Conservation (phyloP, 2,329 filamentous ascomycete species). For the Venturia oleaginea region DNA sequence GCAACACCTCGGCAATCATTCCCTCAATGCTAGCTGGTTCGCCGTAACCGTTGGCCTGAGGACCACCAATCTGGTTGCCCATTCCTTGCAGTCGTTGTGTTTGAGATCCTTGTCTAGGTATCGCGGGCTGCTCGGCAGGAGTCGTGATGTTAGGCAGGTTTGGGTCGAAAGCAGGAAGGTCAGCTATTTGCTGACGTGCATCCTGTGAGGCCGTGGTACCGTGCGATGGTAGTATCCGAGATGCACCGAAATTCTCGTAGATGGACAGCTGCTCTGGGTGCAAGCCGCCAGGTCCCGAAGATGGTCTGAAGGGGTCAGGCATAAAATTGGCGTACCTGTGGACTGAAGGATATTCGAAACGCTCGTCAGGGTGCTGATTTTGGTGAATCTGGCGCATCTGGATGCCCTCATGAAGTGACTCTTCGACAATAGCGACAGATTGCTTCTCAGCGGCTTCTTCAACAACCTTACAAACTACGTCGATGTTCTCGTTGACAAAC, state of each 20-base stretch:
- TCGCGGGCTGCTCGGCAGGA: constrained; percentile 51
- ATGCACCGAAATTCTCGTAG: constrained; percentile 76
- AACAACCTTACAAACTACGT: constrained; percentile 85
- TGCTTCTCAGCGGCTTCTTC: constrained; percentile 93
- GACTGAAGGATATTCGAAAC: constrained; percentile 72
- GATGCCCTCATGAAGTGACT: constrained; percentile 75
- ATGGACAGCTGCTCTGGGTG: constrained; percentile 91
- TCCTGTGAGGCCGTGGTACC: constrained; percentile 41
- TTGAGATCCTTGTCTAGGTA: constrained; percentile 49
- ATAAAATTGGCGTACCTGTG: constrained; percentile 92
- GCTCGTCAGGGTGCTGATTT: constrained; percentile 65
- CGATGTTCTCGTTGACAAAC: constrained; percentile 97
- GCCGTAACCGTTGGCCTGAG: constrained; percentile 52
- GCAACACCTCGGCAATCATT: constrained; percentile 49
- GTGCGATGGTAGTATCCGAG: constrained; percentile 41
- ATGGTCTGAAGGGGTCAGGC: constrained; percentile 72
- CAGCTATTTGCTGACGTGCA: constrained; percentile 50
- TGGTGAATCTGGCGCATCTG: constrained; percentile 70
- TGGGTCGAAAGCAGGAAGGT: constrained; percentile 49
- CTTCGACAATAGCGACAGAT: constrained; percentile 88
- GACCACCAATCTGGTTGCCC: constrained; percentile 20
- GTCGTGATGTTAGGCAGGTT: constrained; percentile 52
- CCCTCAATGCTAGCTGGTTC: constrained; percentile 40
- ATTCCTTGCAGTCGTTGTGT: constrained; percentile 27
- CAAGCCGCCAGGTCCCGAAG: constrained; percentile 53